These are phyloP conservation scores for Naegleria gruberi DNA, from an alignment of 208 protist species.

Conservation along the genomic window DNA sequence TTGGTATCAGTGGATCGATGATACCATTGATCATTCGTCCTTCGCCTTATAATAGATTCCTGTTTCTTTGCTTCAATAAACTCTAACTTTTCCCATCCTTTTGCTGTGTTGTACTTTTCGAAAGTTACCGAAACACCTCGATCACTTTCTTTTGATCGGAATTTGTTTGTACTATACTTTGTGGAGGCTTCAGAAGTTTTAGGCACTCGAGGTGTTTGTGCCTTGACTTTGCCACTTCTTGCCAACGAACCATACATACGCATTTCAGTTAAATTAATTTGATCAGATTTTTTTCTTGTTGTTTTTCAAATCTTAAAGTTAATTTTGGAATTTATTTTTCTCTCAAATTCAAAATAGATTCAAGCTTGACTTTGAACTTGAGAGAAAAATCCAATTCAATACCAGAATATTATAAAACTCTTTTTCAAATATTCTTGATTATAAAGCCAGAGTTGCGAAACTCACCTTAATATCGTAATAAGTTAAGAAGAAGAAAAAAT, in stretches of 20 bases:
- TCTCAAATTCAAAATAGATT: too few relatives aligned
- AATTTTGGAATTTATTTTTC: too few relatives aligned
- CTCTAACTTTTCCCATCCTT: neutral
- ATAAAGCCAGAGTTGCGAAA: too few relatives aligned
- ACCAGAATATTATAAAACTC: too few relatives aligned
- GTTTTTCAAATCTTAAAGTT: too few relatives aligned
- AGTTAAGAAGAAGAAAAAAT: too few relatives aligned
- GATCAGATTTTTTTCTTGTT: too few relatives aligned
- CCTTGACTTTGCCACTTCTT: constrained; percentile 68
- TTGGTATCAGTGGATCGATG: neutral
- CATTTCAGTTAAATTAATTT: too few relatives aligned
- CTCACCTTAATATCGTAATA: too few relatives aligned
- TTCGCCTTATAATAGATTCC: neutral
- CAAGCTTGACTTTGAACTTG: too few relatives aligned
- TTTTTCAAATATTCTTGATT: too few relatives aligned
- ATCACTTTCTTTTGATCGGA: neutral
- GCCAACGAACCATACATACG: constrained; percentile 43
- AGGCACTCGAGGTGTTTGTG: constrained; percentile 51
- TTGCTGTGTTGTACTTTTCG: neutral
- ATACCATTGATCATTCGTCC: neutral
- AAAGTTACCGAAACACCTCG: neutral
- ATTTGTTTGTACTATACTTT: neutral
- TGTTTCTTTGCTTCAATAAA: neutral
- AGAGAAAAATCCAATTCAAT: too few relatives aligned
- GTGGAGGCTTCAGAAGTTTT: neutral